Conservation (phyloP, 2,329 filamentous ascomycete genomes). For the Xylaria sp. region DNA sequence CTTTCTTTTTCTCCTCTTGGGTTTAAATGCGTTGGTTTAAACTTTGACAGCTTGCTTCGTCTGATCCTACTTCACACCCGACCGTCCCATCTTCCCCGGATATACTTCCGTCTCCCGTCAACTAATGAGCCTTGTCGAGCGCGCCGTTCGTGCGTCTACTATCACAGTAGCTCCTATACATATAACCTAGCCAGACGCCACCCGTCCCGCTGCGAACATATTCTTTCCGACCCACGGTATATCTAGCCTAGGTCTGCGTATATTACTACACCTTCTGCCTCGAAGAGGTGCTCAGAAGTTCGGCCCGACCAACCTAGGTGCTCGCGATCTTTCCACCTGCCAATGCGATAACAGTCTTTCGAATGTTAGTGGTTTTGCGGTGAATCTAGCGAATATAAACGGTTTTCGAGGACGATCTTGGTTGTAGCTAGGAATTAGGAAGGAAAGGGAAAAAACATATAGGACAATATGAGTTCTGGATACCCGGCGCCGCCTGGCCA, state of each 20-base stretch:
- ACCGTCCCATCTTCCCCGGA: not conserved
- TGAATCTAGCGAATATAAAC: conserved; percentile 5
- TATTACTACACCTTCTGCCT: not conserved
- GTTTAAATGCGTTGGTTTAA: conserved; percentile 14
- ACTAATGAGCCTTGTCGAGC: not conserved
- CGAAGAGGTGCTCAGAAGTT: not conserved
- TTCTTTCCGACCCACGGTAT: not conserved
- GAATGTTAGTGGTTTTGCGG: conserved; percentile 6
- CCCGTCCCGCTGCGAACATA: not conserved
- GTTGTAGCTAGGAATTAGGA: conserved; percentile 12
- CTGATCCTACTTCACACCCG: not conserved
- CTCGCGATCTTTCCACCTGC: not conserved
- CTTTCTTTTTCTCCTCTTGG: no score
- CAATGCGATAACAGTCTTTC: not conserved
- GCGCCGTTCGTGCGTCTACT: not conserved
- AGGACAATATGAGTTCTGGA: conserved; percentile 36
- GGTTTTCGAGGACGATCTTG: conserved; percentile 9
- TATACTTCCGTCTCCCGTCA: not conserved
- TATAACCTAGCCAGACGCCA: not conserved
- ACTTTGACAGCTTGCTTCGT: conserved; percentile 18
- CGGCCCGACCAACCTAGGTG: not conserved
- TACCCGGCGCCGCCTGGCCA: conserved; percentile 36
- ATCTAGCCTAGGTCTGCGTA: not conserved
- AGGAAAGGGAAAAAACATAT: conserved; percentile 15
- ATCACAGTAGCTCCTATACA: not conserved